Evolutionary conservation across 768 basidiomycete genomes (phyloP).

Genomic region (Suillus paluster): DNA sequence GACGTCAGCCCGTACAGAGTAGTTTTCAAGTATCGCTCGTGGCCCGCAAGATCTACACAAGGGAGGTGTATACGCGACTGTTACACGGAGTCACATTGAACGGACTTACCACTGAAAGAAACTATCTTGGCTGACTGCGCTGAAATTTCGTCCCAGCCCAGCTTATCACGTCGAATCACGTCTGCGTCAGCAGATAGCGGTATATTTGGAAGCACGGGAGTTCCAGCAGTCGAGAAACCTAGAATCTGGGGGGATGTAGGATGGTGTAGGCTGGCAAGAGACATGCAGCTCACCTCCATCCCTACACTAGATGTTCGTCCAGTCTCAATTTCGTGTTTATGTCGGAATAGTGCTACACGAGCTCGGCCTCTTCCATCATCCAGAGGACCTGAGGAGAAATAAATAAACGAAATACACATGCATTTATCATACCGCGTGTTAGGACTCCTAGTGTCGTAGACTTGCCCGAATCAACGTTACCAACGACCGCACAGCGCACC

Average conservation of each 20-base stretch:
- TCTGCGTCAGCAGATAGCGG: constrained; percentile 62
- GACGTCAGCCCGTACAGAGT: constrained; percentile 95
- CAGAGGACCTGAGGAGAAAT: constrained; percentile 54
- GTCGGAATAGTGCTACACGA: constrained; percentile 89
- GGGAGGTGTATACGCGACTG: background rate
- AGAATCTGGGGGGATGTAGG: constrained; percentile 61
- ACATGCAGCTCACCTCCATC: constrained; percentile 76
- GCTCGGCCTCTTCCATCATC: constrained; percentile 85
- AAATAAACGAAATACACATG: constrained; percentile 18
- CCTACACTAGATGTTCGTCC: constrained; percentile 95
- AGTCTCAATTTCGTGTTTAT: constrained; percentile 97
- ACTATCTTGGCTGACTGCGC: constrained; percentile 88
- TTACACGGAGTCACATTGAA: background rate
- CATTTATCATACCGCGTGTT: constrained; percentile 69
- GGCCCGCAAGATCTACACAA: constrained; percentile 85
- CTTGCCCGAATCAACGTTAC: constrained; percentile 94
- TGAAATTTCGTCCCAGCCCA: constrained; percentile 96
- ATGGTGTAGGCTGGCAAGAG: background rate
- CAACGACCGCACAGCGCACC: constrained; percentile 94
- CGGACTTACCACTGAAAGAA: constrained; percentile 77
- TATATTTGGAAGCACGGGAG: constrained; percentile 76
- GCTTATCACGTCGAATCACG: constrained; percentile 77
- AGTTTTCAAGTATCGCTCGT: constrained; percentile 91
- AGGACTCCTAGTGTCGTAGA: constrained; percentile 93
- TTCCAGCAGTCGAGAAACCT: constrained; percentile 80